These are phyloP conservation scores for Boletellus ananas DNA, from an alignment of 768 basidiomycete genomes.

Conservation along the genomic window DNA sequence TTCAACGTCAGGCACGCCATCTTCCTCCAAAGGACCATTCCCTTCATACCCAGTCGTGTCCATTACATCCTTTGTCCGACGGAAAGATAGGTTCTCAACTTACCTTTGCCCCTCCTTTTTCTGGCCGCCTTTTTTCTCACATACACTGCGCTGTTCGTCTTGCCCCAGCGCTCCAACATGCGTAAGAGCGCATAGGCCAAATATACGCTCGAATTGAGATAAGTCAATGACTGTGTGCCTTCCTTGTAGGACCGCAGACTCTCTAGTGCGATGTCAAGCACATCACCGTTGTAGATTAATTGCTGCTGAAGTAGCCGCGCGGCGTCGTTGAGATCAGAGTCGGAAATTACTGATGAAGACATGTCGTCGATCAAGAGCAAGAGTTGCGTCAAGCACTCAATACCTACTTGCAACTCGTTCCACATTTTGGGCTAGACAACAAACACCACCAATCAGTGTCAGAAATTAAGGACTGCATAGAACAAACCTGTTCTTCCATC, in stretches of 20 bases:
- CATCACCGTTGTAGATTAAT: slow-evolving; percentile 92
- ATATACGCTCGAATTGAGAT: slow-evolving; percentile 82
- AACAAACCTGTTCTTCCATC: slow-evolving; percentile 81
- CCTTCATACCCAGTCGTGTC: slow-evolving; percentile 26
- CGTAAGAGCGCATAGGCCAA: slow-evolving; percentile 81
- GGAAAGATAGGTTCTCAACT: slow-evolving; percentile 33
- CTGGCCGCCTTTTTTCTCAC: slow-evolving; percentile 60
- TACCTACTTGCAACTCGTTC: slow-evolving; percentile 91
- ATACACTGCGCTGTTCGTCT: slow-evolving; percentile 64
- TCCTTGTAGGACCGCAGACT: slow-evolving; percentile 75
- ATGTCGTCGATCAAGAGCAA: slow-evolving; percentile 86
- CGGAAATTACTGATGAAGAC: slow-evolving; percentile 46
- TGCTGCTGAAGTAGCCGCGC: slow-evolving; percentile 83
- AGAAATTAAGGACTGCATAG: slow-evolving; percentile 3
- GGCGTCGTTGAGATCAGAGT: slow-evolving; percentile 56
- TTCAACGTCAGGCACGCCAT: slow-evolving; percentile 65
- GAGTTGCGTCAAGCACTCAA: slow-evolving; percentile 91
- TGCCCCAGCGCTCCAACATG: slow-evolving; percentile 88
- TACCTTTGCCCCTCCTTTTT: slow-evolving; percentile 48
- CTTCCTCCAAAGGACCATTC: slow-evolving; percentile 45
- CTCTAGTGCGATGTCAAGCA: slow-evolving; percentile 82
- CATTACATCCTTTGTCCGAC: slow-evolving; percentile 11
- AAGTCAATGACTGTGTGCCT: slow-evolving; percentile 73
- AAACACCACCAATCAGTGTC: slow-evolving; percentile 9
- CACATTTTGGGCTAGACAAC: slow-evolving; percentile 77